phyloP scores from a whole-genome alignment of 768 basidiomycete genomes.

The Leucogyrophana mollusca region DNA sequence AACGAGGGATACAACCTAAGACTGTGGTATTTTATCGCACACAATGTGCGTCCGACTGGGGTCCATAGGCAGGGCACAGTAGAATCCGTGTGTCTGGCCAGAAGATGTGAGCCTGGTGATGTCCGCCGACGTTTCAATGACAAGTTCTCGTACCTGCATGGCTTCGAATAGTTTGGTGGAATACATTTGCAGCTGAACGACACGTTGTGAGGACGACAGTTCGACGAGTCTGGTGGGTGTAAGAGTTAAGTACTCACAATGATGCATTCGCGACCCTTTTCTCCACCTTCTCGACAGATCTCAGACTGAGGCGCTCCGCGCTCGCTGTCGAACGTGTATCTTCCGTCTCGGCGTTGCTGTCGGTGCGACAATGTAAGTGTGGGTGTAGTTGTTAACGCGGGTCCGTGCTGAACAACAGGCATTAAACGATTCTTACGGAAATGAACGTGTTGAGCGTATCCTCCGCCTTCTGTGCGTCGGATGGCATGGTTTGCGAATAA shows the following conservation, averaged over 20 bases:
- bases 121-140: slow-evolving; percentile 1
- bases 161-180: slow-evolving; percentile 62
- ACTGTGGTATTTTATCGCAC: slow-evolving; percentile 61
- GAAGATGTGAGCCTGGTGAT: slow-evolving; percentile 6
- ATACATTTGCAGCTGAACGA: slow-evolving; percentile 56
- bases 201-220: slow-evolving; percentile 9
- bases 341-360: slow-evolving; percentile 35
- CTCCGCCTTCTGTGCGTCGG: slow-evolving; percentile 21
- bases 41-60: slow-evolving; percentile 65
- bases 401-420: not conserved
- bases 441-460: slow-evolving; percentile 41
- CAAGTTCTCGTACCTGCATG: slow-evolving; percentile 57
- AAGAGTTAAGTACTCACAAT: slow-evolving; percentile 40
- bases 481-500: slow-evolving; percentile 17
- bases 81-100: slow-evolving; percentile 61
- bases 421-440: slow-evolving; percentile 29
- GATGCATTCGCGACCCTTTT: slow-evolving; percentile 51
- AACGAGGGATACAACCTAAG: not conserved
- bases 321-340: slow-evolving; percentile 65
- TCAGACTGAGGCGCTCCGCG: slow-evolving; percentile 55
- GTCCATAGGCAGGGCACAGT: slow-evolving; percentile 66
- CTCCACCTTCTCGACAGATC: slow-evolving; percentile 50
- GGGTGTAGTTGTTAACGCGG: too few species aligned
- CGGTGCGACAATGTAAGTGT: not conserved
- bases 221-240: slow-evolving; percentile 4